Conservation (phyloP, 345 rosid species). For the Euphorbia lathyris region DNA sequence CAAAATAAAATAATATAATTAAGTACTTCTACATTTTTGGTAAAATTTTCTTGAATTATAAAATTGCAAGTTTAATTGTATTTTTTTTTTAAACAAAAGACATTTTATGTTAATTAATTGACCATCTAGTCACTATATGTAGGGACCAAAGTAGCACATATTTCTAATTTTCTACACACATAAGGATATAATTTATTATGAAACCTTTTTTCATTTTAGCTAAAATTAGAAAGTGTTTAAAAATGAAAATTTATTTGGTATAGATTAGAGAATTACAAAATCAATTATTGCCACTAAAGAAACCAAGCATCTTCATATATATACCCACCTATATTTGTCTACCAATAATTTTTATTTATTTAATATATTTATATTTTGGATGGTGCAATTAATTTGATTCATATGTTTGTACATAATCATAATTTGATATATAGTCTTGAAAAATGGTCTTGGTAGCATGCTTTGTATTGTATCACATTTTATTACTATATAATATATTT, state of each 20-base stretch:
- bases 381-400: conserved; percentile 1
- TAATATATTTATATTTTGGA: neutral
- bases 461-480: conserved; percentile 2
- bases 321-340: conserved; percentile 8
- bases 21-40: too few species aligned
- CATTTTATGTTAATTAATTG: too few species aligned
- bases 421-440: too few species aligned
- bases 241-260: too few species aligned
- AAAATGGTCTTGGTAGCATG: neutral
- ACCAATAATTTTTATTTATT: neutral
- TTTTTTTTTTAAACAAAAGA: too few species aligned
- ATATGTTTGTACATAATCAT: neutral
- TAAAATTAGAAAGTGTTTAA: neutral
- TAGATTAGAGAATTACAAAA: neutral
- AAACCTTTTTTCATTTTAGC: neutral
- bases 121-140: neutral
- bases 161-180: too few species aligned
- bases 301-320: conserved; percentile 2
- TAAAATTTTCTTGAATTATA: too few species aligned
- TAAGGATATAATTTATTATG: too few species aligned
- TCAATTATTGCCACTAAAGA: neutral
- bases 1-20: too few species aligned
- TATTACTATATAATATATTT: neutral
- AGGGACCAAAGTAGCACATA: neutral
- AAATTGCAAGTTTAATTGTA: neutral